A percentile compares a stretch with the other conserved stretches of the same genome.
Conservation (phyloP, 169 alveolate species). For the Cryptosporidium tyzzeri region DNA sequence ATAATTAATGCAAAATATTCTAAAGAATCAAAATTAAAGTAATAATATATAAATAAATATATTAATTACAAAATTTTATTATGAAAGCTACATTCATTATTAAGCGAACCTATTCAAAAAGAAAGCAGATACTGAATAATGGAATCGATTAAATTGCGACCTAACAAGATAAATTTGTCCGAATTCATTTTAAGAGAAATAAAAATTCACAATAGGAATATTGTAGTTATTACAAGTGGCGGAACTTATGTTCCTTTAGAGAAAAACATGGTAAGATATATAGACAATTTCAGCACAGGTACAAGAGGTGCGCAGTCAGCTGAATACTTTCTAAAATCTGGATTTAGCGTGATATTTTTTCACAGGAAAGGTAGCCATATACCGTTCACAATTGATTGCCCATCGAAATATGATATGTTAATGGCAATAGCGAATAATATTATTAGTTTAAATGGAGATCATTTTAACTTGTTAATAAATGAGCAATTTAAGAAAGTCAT, state of each 20-base stretch:
- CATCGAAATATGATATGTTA: slow-evolving; percentile 41
- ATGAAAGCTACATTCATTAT: not conserved
- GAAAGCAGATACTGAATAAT: not conserved
- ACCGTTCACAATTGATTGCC: slow-evolving; percentile 79
- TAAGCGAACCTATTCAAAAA: not conserved
- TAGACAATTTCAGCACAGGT: slow-evolving; percentile 91
- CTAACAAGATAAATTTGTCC: not conserved
- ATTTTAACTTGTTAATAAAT: not conserved
- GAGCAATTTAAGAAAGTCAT: not conserved
- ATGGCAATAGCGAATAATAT: not conserved
- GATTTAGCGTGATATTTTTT: slow-evolving; percentile 82
- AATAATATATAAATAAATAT: too few relatives aligned
- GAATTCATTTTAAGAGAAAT: slow-evolving; percentile 13
- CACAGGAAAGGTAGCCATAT: slow-evolving; percentile 77
- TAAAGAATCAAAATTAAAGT: too few relatives aligned
- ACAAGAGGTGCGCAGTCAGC: slow-evolving; percentile 88
- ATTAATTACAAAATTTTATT: too few relatives aligned
- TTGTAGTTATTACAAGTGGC: slow-evolving; percentile 89
- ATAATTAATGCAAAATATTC: not conserved
- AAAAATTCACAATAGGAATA: slow-evolving; percentile 12
- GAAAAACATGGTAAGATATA: slow-evolving; percentile 84
- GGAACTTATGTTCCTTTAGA: slow-evolving; percentile 92
- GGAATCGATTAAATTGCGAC: not conserved
- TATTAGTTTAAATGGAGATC: not conserved
- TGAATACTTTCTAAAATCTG: slow-evolving; percentile 83